phyloP scores from a whole-genome alignment of 129 eudicot species.

The Flaveria brownii region DNA sequence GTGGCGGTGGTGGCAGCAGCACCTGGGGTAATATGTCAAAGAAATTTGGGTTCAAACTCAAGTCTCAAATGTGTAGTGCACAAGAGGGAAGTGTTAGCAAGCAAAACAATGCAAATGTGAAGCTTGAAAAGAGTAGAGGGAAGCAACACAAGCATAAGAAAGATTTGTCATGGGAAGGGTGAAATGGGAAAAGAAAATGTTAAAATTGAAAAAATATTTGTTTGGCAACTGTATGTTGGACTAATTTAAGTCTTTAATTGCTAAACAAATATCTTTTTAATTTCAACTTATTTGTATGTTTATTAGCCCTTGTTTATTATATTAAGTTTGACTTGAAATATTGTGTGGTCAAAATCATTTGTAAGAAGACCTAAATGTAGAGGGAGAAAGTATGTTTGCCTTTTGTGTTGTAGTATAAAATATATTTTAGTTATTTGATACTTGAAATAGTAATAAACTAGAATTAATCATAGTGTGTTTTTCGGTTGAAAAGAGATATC shows the following conservation, averaged over 20 bases:
- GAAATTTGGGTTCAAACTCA: conserved; percentile 74
- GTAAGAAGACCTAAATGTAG: conserved; percentile 32
- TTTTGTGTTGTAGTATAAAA: background rate
- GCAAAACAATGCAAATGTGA: conserved; percentile 55
- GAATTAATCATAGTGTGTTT: too few species aligned
- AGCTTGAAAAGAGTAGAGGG: conserved; percentile 55
- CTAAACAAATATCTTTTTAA: conserved; percentile 20
- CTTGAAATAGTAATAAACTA: background rate
- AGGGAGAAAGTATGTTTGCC: conserved; percentile 2
- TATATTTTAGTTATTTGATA: background rate
- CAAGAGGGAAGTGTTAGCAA: conserved; percentile 91
- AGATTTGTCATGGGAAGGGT: conserved; percentile 45
- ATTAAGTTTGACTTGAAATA: conserved; percentile 20
- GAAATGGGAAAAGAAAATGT: conserved; percentile 21
- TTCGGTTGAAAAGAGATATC: too few species aligned
- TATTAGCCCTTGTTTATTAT: conserved; percentile 23
- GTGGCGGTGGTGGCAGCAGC: conserved; percentile 31
- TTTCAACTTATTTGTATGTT: conserved; percentile 23
- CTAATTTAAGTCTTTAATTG: conserved; percentile 16
- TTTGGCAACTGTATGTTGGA: conserved; percentile 21
- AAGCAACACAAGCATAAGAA: conserved; percentile 64
- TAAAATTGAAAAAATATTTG: conserved; percentile 10
- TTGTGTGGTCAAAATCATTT: conserved; percentile 27
- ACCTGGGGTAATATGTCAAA: conserved; percentile 76
- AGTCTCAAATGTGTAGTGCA: conserved; percentile 97